Evolutionary conservation across 2,329 filamentous ascomycete genomes (phyloP).

Genomic region (Pseudofabraea citricarpa): DNA sequence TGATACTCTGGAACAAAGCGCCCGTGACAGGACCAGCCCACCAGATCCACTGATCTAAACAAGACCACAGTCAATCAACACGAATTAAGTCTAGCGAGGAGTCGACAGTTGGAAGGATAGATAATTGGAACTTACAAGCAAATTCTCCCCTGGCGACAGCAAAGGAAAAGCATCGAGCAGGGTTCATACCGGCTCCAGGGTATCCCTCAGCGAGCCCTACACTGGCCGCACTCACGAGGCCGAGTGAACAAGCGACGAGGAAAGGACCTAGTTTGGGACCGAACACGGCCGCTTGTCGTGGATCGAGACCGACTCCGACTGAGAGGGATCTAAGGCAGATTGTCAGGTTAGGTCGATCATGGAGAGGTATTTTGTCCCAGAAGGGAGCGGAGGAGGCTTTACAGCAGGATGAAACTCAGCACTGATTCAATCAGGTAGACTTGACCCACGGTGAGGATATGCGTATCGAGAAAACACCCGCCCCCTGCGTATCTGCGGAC

Average conservation of each 20-base stretch:
- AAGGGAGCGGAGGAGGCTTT: conserved; percentile 8
- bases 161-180: conserved; percentile 37
- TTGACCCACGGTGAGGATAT: conserved; percentile 31
- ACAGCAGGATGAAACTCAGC: conserved; percentile 38
- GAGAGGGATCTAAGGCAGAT: conserved; percentile 34
- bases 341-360: neutral
- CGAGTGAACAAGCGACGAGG: conserved; percentile 39
- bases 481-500: conserved; percentile 25
- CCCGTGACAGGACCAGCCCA: conserved; percentile 31
- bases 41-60: conserved; percentile 34
- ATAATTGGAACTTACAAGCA: conserved; percentile 3
- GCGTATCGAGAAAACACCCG: conserved; percentile 25
- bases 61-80: neutral
- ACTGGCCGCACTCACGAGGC: conserved; percentile 32
- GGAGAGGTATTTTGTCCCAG: neutral
- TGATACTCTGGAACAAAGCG: conserved; percentile 19
- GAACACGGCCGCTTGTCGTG: conserved; percentile 42
- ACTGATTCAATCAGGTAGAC: conserved; percentile 46
- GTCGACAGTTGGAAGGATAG: neutral
- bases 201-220: conserved; percentile 31
- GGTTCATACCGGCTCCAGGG: conserved; percentile 34
- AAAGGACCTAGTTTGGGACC: conserved; percentile 45
- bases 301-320: conserved; percentile 50
- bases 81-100: neutral
- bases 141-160: conserved; percentile 31